Conservation (phyloP, 2,329 filamentous ascomycete species). For the Aspergillus aculeatus region DNA sequence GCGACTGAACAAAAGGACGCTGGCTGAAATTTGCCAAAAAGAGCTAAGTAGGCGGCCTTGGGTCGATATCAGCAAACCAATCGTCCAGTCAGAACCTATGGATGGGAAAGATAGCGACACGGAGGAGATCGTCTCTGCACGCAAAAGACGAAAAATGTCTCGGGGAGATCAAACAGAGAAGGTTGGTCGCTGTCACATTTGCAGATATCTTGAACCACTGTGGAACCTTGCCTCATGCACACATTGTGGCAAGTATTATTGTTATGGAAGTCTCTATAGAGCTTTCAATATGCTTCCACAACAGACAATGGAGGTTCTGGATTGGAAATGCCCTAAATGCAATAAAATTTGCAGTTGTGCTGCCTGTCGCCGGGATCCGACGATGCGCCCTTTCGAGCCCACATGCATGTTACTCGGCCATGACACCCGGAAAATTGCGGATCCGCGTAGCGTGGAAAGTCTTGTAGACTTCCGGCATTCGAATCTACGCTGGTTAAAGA, state of each 20-base stretch:
- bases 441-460: conserved; percentile 84
- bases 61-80: conserved; percentile 71
- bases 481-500: conserved; percentile 79
- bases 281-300: conserved; percentile 90
- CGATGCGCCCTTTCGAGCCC: conserved; percentile 77
- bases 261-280: conserved; percentile 88
- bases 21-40: conserved; percentile 92
- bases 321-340: conserved; percentile 90
- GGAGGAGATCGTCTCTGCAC: conserved; percentile 61
- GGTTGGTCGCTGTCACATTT: conserved; percentile 72
- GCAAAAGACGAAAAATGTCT: conserved; percentile 62
- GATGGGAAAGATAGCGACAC: conserved; percentile 44
- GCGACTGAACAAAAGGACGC: conserved; percentile 68
- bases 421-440: conserved; percentile 85
- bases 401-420: conserved; percentile 86
- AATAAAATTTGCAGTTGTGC: conserved; percentile 83
- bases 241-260: conserved; percentile 74
- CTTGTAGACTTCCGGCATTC: conserved; percentile 88
- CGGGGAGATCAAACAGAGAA: conserved; percentile 50
- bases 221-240: conserved; percentile 86
- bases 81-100: conserved; percentile 22
- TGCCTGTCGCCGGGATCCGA: conserved; percentile 66
- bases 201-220: conserved; percentile 71
- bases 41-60: conserved; percentile 77
- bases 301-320: conserved; percentile 71